A percentile compares a stretch with the other conserved stretches of the same genome.
Evolutionary conservation across 2,329 filamentous ascomycete genomes (phyloP).

Genomic region (Aspergillus quadrilineatus): DNA sequence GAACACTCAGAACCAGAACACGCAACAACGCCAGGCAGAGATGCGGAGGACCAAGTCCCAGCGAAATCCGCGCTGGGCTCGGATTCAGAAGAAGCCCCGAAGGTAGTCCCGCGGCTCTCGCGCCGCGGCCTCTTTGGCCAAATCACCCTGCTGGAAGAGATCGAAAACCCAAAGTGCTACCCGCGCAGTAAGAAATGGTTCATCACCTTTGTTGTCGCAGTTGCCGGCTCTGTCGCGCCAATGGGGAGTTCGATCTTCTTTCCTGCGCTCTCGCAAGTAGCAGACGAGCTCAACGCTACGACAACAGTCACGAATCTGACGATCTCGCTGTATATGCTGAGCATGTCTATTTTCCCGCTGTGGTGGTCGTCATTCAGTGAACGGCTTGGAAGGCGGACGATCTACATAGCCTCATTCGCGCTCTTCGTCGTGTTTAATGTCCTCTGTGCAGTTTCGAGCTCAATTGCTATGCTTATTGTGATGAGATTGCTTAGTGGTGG

Average conservation of each 20-base stretch:
- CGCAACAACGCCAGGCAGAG: not conserved
- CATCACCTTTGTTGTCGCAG: slow-evolving; percentile 73
- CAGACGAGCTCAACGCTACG: slow-evolving; percentile 60
- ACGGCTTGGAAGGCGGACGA: slow-evolving; percentile 66
- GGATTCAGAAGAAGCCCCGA: slow-evolving; percentile 34
- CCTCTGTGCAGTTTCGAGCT: slow-evolving; percentile 66
- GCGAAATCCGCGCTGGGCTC: slow-evolving; percentile 18
- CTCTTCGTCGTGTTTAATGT: slow-evolving; percentile 71
- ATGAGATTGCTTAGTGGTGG: slow-evolving; percentile 74
- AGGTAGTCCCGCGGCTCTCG: slow-evolving; percentile 52
- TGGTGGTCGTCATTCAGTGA: slow-evolving; percentile 88
- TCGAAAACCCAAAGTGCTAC: slow-evolving; percentile 74
- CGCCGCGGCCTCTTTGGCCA: slow-evolving; percentile 72
- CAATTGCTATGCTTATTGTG: slow-evolving; percentile 73
- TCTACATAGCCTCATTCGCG: slow-evolving; percentile 73
- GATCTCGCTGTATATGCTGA: slow-evolving; percentile 76
- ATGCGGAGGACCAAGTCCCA: slow-evolving; percentile 20
- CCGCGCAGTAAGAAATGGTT: slow-evolving; percentile 75
- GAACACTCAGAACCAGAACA: not conserved
- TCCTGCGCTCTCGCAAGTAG: slow-evolving; percentile 67
- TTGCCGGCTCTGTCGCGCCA: slow-evolving; percentile 74
- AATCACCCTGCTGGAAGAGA: slow-evolving; percentile 73
- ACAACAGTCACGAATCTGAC: slow-evolving; percentile 71
- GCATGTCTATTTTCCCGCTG: slow-evolving; percentile 79
- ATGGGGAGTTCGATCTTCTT: slow-evolving; percentile 84